Percentiles rank a stretch among this genome's conserved stretches.
Conservation (phyloP, 176 grass and related monocot species). For the Carex cristatella region DNA sequence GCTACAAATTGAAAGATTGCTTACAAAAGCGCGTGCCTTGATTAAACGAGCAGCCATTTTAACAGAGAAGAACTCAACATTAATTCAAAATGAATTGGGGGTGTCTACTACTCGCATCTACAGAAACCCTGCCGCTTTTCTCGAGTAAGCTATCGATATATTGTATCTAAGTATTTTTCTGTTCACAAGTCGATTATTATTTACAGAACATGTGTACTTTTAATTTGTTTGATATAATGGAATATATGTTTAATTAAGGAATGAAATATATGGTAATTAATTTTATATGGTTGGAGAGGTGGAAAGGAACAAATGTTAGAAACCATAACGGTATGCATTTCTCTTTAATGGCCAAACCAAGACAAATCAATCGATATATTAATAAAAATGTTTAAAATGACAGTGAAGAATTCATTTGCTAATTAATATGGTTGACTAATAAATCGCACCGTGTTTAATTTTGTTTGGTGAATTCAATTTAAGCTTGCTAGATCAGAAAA, state of each 20-base stretch:
- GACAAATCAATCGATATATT: too few species aligned
- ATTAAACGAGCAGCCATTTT: neutral
- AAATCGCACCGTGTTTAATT: too few species aligned
- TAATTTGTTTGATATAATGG: neutral
- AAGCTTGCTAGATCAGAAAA: neutral
- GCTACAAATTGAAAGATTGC: neutral
- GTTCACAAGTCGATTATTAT: neutral
- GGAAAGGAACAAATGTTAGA: too few species aligned
- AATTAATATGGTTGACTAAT: too few species aligned
- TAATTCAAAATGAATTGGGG: conserved; percentile 9
- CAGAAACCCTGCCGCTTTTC: conserved; percentile 4
- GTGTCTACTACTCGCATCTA: conserved; percentile 5
- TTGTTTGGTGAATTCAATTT: too few species aligned
- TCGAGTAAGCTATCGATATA: neutral
- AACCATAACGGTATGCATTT: too few species aligned
- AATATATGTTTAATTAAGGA: neutral
- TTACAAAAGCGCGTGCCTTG: neutral
- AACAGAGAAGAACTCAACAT: neutral
- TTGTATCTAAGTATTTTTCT: neutral
- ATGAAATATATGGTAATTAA: too few species aligned
- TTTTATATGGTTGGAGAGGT: too few species aligned
- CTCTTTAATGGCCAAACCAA: too few species aligned
- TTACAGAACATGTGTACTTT: neutral
- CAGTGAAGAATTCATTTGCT: neutral
- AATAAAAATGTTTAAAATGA: neutral